Conservation (phyloP, 192 early-diverging fungal species). For the Coemansia sp. region DNA sequence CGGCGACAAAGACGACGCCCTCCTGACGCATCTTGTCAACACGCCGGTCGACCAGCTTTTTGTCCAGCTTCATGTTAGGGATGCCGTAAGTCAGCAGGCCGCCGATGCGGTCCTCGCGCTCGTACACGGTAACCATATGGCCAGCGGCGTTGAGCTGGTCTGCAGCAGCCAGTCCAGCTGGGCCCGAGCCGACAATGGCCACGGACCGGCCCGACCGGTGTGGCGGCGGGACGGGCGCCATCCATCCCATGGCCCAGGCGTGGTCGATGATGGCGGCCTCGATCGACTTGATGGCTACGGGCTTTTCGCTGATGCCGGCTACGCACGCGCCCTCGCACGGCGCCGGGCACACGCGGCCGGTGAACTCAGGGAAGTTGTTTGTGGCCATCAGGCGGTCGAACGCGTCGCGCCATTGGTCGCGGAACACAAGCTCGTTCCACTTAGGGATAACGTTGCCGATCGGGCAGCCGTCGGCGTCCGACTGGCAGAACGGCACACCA, state of each 20-base stretch:
- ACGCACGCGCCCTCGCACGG: slow-evolving; percentile 97
- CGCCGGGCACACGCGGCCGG: slow-evolving; percentile 97
- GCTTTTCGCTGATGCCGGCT: slow-evolving; percentile 90
- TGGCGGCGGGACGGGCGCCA: slow-evolving; percentile 79
- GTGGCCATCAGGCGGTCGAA: slow-evolving; percentile 91
- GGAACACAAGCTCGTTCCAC: slow-evolving; percentile 98
- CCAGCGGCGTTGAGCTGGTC: slow-evolving; percentile 98
- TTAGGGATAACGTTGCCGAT: slow-evolving; percentile 99
- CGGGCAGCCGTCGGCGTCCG: slow-evolving; percentile 90
- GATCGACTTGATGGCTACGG: slow-evolving; percentile 96
- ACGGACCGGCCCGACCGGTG: slow-evolving; percentile 79
- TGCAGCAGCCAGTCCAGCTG: slow-evolving; percentile 91
- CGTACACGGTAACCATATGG: slow-evolving; percentile 92
- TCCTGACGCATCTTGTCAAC: slow-evolving; percentile 93
- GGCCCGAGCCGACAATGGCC: slow-evolving; percentile 93
- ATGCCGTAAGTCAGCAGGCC: slow-evolving; percentile 98
- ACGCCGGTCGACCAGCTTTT: slow-evolving; percentile 89
- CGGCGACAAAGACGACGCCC: slow-evolving; percentile 87
- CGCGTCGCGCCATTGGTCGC: slow-evolving; percentile 94
- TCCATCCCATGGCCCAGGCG: slow-evolving; percentile 97
- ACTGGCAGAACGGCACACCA: slow-evolving; percentile 98
- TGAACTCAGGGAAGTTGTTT: slow-evolving; percentile 99
- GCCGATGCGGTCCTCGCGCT: slow-evolving; percentile 94
- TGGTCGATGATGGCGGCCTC: slow-evolving; percentile 98
- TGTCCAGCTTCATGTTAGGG: slow-evolving; percentile 99